Conservation (phyloP, 805 yeast genomes). For the Saturnispora galanensis region DNA sequence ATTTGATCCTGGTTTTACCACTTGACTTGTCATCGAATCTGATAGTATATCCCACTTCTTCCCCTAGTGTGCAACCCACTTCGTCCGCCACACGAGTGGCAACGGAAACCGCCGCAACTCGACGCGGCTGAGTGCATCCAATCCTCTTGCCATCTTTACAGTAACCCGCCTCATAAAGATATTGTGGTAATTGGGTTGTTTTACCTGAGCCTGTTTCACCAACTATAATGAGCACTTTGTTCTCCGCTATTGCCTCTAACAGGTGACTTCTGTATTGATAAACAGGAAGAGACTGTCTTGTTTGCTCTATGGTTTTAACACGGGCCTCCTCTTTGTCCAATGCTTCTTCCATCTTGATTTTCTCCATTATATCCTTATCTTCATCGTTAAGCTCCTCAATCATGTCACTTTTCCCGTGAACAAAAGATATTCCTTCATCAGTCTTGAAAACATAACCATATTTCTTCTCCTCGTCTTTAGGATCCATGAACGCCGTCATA, state of each 20-base stretch:
- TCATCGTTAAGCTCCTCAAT: conserved; percentile 25
- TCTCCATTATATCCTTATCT: conserved; percentile 18
- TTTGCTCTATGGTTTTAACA: conserved; percentile 34
- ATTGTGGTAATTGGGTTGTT: conserved; percentile 90
- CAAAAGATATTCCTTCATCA: conserved; percentile 45
- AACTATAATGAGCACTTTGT: conserved; percentile 73
- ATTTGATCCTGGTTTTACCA: conserved; percentile 63
- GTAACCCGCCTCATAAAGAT: conserved; percentile 73
- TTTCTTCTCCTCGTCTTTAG: conserved; percentile 26
- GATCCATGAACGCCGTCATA: conserved; percentile 9
- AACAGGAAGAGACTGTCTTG: conserved; percentile 67
- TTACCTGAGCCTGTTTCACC: conserved; percentile 98
- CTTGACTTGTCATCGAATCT: conserved; percentile 77
- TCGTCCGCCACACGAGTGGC: conserved; percentile 91
- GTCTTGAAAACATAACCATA: conserved; percentile 75
- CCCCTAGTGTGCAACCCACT: conserved; percentile 69
- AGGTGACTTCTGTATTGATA: conserved; percentile 51
- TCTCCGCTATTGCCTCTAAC: conserved; percentile 44
- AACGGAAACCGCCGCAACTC: conserved; percentile 91
- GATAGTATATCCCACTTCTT: conserved; percentile 79
- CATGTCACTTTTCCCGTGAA: conserved; percentile 22
- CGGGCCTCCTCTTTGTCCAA: conserved; percentile 29
- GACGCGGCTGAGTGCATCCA: conserved; percentile 89
- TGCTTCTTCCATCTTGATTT: conserved; percentile 27
- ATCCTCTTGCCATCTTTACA: conserved; percentile 44